Percentiles rank a stretch among this genome's conserved stretches.
Conservation (phyloP, 2,329 filamentous ascomycete genomes). For the Tolypocladium amazonense region DNA sequence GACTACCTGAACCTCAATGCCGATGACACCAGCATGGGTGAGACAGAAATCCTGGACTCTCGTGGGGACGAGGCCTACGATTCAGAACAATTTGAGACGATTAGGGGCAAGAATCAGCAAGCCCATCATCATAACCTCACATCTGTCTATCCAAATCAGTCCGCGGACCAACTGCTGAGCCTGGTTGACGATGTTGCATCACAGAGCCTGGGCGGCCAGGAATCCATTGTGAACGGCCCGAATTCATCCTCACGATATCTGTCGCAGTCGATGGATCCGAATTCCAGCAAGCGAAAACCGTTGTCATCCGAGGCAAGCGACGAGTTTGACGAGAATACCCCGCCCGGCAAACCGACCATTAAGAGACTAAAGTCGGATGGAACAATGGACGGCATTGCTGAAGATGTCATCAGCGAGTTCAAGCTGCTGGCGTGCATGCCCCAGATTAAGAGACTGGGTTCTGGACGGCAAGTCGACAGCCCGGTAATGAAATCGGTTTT, state of each 20-base stretch:
- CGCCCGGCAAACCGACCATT: constrained; percentile 34
- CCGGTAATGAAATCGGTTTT: constrained; percentile 45
- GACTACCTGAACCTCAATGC: constrained; percentile 37
- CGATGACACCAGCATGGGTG: constrained; percentile 26
- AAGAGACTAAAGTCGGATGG: constrained; percentile 45
- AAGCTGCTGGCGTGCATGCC: constrained; percentile 38
- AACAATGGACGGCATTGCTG: constrained; percentile 23
- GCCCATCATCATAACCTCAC: constrained; percentile 14
- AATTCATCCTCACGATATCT: constrained; percentile 14
- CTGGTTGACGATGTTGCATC: constrained; percentile 41
- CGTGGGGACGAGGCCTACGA: constrained; percentile 31
- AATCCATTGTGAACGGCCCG: constrained; percentile 11
- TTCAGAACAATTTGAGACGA: constrained; percentile 27
- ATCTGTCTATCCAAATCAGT: constrained; percentile 32
- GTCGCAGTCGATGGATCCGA: constrained; percentile 24
- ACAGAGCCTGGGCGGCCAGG: constrained; percentile 43
- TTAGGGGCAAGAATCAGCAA: constrained; percentile 14
- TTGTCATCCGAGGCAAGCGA: constrained; percentile 37
- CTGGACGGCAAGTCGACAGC: constrained; percentile 46
- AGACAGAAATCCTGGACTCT: constrained; percentile 33
- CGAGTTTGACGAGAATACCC: constrained; percentile 31
- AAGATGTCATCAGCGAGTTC: constrained; percentile 30
- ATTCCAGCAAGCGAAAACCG: constrained; percentile 46
- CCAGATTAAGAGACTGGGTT: constrained; percentile 35
- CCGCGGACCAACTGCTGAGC: constrained; percentile 39